These are phyloP conservation scores for Spathaspora sp. DNA, from an alignment of 1,139 yeast genomes.

Conservation along the genomic window DNA sequence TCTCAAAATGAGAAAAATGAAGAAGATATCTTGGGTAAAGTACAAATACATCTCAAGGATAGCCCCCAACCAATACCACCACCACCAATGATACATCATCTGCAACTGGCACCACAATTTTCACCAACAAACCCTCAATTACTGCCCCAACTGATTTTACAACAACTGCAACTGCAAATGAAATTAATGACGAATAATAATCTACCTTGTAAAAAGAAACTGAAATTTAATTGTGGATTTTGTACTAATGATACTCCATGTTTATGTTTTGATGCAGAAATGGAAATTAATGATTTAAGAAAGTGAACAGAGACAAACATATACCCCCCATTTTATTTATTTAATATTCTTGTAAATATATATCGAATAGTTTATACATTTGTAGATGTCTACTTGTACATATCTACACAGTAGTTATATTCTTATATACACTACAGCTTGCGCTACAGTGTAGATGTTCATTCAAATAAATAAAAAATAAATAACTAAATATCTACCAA, in stretches of 20 bases:
- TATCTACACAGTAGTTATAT: no score
- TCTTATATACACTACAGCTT: no score
- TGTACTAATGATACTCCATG: slow-evolving; percentile 44
- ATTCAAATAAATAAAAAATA: slow-evolving; percentile 11
- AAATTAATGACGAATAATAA: slow-evolving; percentile 7
- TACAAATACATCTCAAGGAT: slow-evolving; percentile 12
- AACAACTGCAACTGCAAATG: slow-evolving; percentile 1
- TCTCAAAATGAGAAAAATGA: slow-evolving; percentile 1
- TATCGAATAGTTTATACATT: slow-evolving; percentile 11
- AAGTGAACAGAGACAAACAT: not conserved
- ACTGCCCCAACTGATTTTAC: slow-evolving; percentile 2
- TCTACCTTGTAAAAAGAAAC: slow-evolving; percentile 13
- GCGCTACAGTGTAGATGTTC: slow-evolving; percentile 1
- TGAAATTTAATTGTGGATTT: slow-evolving; percentile 37
- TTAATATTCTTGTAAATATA: slow-evolving; percentile 10
- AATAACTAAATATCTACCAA: slow-evolving; percentile 12
- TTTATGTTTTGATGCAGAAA: slow-evolving; percentile 37
- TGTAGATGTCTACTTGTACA: slow-evolving; percentile 9
- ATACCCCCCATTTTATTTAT: not conserved
- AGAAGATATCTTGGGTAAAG: slow-evolving; percentile 14
- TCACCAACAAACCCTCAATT: not conserved
- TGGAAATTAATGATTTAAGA: slow-evolving; percentile 13
- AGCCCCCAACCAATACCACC: slow-evolving; percentile 1
- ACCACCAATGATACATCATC: not conserved
- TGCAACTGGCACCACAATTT: not conserved